Evolutionary conservation across 2,329 filamentous ascomycete genomes (phyloP).

Genomic region (Thielaviopsis ethacetica): DNA sequence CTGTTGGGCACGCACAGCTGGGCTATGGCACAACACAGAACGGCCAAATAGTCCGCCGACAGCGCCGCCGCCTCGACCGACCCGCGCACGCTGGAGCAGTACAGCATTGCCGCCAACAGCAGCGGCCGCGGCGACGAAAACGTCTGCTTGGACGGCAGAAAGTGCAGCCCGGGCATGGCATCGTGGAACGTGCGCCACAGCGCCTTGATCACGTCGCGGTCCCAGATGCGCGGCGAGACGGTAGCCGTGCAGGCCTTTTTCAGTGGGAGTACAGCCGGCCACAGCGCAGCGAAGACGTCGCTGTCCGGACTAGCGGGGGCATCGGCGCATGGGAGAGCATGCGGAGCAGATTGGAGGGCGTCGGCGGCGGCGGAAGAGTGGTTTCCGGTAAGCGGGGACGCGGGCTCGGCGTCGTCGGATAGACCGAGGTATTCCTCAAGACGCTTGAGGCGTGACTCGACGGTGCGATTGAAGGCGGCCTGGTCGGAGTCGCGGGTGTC

Average conservation of each 20-base stretch:
- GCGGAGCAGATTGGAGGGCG: not conserved
- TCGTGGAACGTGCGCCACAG: slow-evolving; percentile 26
- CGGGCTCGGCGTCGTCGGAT: slow-evolving; percentile 12
- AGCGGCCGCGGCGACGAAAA: slow-evolving; percentile 27
- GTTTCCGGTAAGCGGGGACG: slow-evolving; percentile 8
- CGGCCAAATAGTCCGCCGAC: slow-evolving; percentile 23
- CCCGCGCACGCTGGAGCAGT: slow-evolving; percentile 23
- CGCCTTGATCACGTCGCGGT: slow-evolving; percentile 18
- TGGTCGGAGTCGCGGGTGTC: slow-evolving; percentile 11
- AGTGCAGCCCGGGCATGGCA: slow-evolving; percentile 28
- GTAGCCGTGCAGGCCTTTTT: slow-evolving; percentile 16
- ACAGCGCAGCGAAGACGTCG: slow-evolving; percentile 16
- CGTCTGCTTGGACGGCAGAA: slow-evolving; percentile 25
- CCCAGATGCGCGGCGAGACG: slow-evolving; percentile 19
- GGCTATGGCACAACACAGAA: slow-evolving; percentile 24
- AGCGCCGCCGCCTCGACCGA: slow-evolving; percentile 20
- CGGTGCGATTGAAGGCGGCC: slow-evolving; percentile 11
- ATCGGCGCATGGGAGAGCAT: not conserved
- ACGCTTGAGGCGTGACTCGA: slow-evolving; percentile 13
- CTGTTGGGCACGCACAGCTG: slow-evolving; percentile 23
- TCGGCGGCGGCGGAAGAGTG: not conserved
- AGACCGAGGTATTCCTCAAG: slow-evolving; percentile 18
- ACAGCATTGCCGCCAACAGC: slow-evolving; percentile 27
- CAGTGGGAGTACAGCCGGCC: slow-evolving; percentile 18
- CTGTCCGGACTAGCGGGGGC: slow-evolving; percentile 5